Percentiles rank a stretch among this genome's conserved stretches.
Conservation (phyloP, 2,329 filamentous ascomycete genomes). For the Sporothrix brunneoviolacea region DNA sequence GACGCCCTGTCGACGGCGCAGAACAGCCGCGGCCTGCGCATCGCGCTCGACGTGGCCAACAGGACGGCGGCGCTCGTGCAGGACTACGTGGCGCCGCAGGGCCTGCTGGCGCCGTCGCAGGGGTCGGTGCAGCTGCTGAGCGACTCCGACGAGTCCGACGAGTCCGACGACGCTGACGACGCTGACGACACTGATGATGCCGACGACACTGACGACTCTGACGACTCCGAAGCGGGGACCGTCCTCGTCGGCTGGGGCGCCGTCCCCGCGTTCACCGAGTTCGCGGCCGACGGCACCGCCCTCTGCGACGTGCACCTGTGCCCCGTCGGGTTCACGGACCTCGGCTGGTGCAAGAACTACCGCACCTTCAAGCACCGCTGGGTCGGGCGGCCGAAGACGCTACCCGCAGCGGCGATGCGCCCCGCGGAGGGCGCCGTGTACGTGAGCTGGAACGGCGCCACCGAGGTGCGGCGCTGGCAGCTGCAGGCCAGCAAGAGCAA, state of each 20-base stretch:
- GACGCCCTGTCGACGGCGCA: slow-evolving; percentile 1
- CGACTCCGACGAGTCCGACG: slow-evolving; percentile 20
- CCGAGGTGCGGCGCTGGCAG: slow-evolving; percentile 17
- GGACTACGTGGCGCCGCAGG: slow-evolving; percentile 31
- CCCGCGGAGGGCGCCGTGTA: slow-evolving; percentile 20
- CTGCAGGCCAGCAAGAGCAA: not conserved
- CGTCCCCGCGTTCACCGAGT: slow-evolving; percentile 41
- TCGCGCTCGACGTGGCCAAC: slow-evolving; percentile 31
- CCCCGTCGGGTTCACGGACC: not conserved
- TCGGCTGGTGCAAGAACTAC: slow-evolving; percentile 20
- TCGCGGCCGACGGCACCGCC: slow-evolving; percentile 29
- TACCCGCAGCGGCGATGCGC: slow-evolving; percentile 10
- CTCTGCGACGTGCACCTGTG: slow-evolving; percentile 33
- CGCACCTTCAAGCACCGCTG: slow-evolving; percentile 23
- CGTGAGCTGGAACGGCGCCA: slow-evolving; percentile 29
- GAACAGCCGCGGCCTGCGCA: slow-evolving; percentile 27
- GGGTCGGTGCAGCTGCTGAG: slow-evolving; percentile 34
- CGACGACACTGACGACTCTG: no score
- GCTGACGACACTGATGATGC: no score
- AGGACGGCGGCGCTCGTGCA: slow-evolving; percentile 37
- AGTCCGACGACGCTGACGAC: no score
- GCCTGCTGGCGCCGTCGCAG: slow-evolving; percentile 32
- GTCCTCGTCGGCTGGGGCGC: slow-evolving; percentile 41
- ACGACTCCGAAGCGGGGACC: no score
- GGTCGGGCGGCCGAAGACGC: slow-evolving; percentile 17